Conservation (phyloP, 1,284 basidiomycete genomes). For the Leccinum fuscescens region DNA sequence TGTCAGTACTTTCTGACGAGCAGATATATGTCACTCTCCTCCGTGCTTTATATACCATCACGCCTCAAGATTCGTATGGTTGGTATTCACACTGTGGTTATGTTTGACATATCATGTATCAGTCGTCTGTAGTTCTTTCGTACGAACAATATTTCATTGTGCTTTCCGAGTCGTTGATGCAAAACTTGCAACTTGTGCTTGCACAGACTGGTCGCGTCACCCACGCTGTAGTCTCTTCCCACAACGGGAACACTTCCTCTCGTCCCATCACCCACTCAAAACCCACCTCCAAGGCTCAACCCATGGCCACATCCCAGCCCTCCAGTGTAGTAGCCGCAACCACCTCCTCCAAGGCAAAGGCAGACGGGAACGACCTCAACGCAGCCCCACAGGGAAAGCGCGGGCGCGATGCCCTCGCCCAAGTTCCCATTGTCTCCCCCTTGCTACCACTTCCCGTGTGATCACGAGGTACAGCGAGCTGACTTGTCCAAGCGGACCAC, state of each 20-base stretch:
- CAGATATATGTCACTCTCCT: background rate
- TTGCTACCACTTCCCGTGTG: too few species aligned
- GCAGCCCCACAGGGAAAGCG: conserved; percentile 54
- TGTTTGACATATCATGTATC: background rate
- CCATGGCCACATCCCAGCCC: conserved; percentile 38
- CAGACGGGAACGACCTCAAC: conserved; percentile 43
- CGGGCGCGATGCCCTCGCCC: conserved; percentile 69
- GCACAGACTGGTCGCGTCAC: conserved; percentile 56
- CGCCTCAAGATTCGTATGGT: conserved; percentile 9
- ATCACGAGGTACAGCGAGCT: too few species aligned
- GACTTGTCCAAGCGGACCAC: too few species aligned
- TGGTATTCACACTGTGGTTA: conserved; percentile 20
- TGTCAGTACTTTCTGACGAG: background rate
- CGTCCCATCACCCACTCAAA: conserved; percentile 59
- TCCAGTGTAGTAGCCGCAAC: conserved; percentile 33
- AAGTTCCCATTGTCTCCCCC: conserved; percentile 23
- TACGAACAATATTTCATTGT: too few species aligned
- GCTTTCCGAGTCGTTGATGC: too few species aligned
- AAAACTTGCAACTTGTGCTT: too few species aligned
- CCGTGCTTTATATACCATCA: background rate
- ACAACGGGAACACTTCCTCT: conserved; percentile 65
- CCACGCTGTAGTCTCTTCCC: conserved; percentile 50
- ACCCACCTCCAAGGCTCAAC: conserved; percentile 43
- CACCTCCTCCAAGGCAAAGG: conserved; percentile 52
- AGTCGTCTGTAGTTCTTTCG: background rate